phyloP scores from a whole-genome alignment of 108 stramenopile genomes.

The Fragilaria crotonensis region DNA sequence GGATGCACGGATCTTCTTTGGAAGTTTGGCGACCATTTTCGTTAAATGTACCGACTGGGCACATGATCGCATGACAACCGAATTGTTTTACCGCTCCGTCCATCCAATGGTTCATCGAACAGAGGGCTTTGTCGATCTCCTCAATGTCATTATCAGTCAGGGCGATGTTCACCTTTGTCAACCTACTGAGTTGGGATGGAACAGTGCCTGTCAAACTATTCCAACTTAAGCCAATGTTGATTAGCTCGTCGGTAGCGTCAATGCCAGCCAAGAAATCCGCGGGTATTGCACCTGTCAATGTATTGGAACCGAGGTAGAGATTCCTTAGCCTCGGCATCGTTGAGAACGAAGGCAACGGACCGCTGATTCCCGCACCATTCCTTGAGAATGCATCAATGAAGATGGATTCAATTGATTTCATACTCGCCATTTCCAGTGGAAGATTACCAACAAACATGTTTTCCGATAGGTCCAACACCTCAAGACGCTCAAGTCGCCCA shows the following conservation, averaged over 20 bases:
- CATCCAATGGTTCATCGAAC: conserved; percentile 55
- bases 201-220: conserved; percentile 35
- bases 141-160: conserved; percentile 59
- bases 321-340: conserved; percentile 41
- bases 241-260: conserved; percentile 20
- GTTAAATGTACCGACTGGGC: conserved; percentile 53
- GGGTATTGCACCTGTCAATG: conserved; percentile 48
- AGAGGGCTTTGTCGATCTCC: conserved; percentile 44
- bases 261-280: conserved; percentile 32
- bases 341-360: conserved; percentile 43
- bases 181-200: conserved; percentile 19
- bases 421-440: conserved; percentile 9
- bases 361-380: conserved; percentile 47
- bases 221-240: conserved; percentile 30
- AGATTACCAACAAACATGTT: conserved; percentile 34
- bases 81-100: conserved; percentile 41
- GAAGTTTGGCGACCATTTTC: conserved; percentile 50
- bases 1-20: conserved; percentile 29
- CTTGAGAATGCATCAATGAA: conserved; percentile 13
- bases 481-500: conserved; percentile 38
- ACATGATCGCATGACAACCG: conserved; percentile 67
- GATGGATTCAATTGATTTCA: conserved; percentile 34
- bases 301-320: conserved; percentile 39
- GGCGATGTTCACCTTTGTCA: conserved; percentile 58
- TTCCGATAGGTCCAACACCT: conserved; percentile 31